Evolutionary conservation across 2,329 filamentous ascomycete genomes (phyloP), one percentile per base, ranked within the genome.

Genomic region (Chaetomiaceae sp.): DNA sequence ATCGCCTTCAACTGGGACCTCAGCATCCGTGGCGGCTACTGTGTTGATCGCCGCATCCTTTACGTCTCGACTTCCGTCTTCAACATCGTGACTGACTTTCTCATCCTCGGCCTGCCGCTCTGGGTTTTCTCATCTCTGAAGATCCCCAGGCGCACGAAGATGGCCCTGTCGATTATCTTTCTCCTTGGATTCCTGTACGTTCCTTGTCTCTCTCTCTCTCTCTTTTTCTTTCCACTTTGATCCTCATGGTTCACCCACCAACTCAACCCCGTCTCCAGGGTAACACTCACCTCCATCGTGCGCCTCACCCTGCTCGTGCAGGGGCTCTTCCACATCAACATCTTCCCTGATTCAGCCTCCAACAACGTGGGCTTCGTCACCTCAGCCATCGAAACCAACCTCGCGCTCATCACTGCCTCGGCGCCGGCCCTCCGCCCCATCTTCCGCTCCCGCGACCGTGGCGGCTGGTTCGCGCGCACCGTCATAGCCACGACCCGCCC

Each of bases 1-100:
- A 61, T 76, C 8, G 50, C 61, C 9, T 73, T 66, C 55, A 70
- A 70, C 58, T 78, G 75, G 75, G 48, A 75, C 54, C 62, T 66
- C 8, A 63, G 72, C 40, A 60, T 73, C 47, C 66, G 65, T 19
- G 61, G 61, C 3, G 68, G 71, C 23, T 64, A 62, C 23, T 75
- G 72, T 63, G 55, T 66, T 25, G 50, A 63, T 43, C 60, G 62
- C 40, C 56, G 60, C 13, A 21, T 59, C 5, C 55, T 66, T 3
- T 66, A 62, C 51, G 60, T 67, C 19, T 65, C 65, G 46, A 66
- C 62, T 3, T 68, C 73, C 1, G 66, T 56, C 0, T 62, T 75
- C 43, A 75, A 72, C 48, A 74, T 77, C 25, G 52, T 66, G 0
- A 66, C 73, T 19, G 74, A 78, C 54, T 16, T 73, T 4, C 58